Evolutionary conservation across 2,329 filamentous ascomycete species (phyloP), one percentile per base, ranked within the genome.

Genomic region (Didymella pomorum): DNA sequence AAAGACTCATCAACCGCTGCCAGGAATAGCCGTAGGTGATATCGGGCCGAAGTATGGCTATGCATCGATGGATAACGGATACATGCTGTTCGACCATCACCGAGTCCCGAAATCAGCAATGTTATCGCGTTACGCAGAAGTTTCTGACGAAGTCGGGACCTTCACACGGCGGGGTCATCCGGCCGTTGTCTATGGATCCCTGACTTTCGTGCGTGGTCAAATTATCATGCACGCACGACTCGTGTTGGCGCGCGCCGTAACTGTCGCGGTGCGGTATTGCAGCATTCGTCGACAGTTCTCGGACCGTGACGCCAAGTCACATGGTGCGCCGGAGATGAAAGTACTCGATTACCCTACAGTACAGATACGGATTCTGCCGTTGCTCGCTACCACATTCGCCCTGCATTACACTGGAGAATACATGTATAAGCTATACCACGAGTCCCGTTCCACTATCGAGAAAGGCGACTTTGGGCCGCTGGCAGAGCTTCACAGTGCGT

Each of bases 31-130:
- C 2, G 79, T 84, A 16, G 82, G 82, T n/a, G 82, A 84, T 59
- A 83, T 84, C 62, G 82, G 82, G 2, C 81, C 82, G n/a, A 84
- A 84, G 56, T 83, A 84, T 65, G 82, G 82, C 9, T 84, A 84
- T 61, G 78, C 80, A 21, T 78, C 77, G 3, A 82, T 83, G 81
- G 81, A 84, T 58, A 84, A 84, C 56, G 82, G 80, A 0, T 84
- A 84, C 67, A 81, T 83, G 79, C 76, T 84, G 4, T 84, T 84
- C 70, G 71, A 83, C 56, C 72, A 81, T 41, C 76, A 78, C 62
- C 72, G 78, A 28, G 71, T 84, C 4, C 79, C 81, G 12, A 79
- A 82, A 68, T 79, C 77, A 35, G 81, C 81, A 14, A 79, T 84
- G 74, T 71, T 84, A 9, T 80, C 79, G 9, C 76, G 79, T 28